Percentiles rank a stretch among this genome's conserved stretches.
Evolutionary conservation across 257 asterid genomes (phyloP).

Genomic region (Capsicum baccatum): DNA sequence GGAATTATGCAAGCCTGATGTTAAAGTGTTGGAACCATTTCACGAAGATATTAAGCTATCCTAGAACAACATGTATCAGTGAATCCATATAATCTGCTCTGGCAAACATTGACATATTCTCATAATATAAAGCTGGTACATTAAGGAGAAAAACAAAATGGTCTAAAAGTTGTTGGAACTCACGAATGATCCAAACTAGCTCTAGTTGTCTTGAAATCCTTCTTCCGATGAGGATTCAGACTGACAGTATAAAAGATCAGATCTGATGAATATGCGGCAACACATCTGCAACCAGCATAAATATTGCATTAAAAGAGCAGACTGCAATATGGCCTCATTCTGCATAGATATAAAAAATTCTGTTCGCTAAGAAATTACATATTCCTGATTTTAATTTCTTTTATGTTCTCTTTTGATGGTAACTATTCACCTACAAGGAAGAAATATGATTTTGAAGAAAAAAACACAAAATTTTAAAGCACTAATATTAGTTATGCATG

Average conservation of each 20-base stretch:
- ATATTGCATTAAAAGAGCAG: slow-evolving; percentile 25
- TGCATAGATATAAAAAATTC: neutral
- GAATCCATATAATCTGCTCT: neutral
- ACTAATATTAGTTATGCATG: neutral
- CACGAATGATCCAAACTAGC: slow-evolving; percentile 94
- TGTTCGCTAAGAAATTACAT: neutral
- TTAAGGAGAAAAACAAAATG: slow-evolving; percentile 23
- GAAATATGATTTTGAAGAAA: neutral
- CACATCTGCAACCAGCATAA: slow-evolving; percentile 65
- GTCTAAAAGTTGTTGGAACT: slow-evolving; percentile 39
- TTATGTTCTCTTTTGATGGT: neutral
- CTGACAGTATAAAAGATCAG: slow-evolving; percentile 73
- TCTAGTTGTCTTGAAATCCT: slow-evolving; percentile 61
- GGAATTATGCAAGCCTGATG: neutral
- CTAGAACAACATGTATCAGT: too few species aligned
- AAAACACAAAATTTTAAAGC: neutral
- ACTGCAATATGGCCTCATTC: slow-evolving; percentile 19
- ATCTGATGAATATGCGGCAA: slow-evolving; percentile 89
- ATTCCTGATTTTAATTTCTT: neutral
- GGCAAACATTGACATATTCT: neutral
- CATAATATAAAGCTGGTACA: neutral
- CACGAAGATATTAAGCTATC: neutral
- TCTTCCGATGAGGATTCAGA: slow-evolving; percentile 84
- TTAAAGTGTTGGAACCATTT: neutral
- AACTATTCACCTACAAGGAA: neutral